phyloP scores from a whole-genome alignment of 208 protist genomes.

The Leishmania gerbilli region DNA sequence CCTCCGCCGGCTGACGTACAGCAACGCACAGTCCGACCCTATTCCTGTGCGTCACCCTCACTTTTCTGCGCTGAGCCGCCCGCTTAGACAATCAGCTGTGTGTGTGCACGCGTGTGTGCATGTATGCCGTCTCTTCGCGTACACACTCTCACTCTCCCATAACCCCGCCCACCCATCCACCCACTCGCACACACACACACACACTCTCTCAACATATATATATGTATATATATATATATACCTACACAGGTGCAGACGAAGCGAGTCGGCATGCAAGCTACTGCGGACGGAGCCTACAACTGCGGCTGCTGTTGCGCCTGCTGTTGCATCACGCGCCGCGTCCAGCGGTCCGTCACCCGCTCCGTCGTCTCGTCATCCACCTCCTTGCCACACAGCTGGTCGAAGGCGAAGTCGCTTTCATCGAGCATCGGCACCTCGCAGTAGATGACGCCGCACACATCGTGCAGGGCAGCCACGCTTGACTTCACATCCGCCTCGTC shows the following conservation, averaged over 20 bases:
- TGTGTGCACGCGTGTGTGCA: neutral
- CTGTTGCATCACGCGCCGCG: slow-evolving; percentile 27
- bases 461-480: slow-evolving; percentile 27
- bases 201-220: too few relatives aligned
- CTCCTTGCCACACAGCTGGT: slow-evolving; percentile 46
- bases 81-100: neutral
- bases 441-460: slow-evolving; percentile 56
- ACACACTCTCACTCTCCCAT: too few relatives aligned
- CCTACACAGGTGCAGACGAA: neutral
- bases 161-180: too few relatives aligned
- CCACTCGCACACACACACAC: too few relatives aligned
- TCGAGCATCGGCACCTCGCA: slow-evolving; percentile 61
- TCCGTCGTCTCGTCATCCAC: slow-evolving; percentile 47
- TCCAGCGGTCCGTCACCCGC: slow-evolving; percentile 60
- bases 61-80: neutral
- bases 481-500: slow-evolving; percentile 12
- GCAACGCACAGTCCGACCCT: too few relatives aligned
- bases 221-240: too few relatives aligned
- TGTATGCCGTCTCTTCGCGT: neutral
- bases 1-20: neutral
- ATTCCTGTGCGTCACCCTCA: neutral
- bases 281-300: neutral
- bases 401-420: slow-evolving; percentile 65
- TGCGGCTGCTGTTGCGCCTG: slow-evolving; percentile 2
- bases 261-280: neutral